These are phyloP conservation scores for Chaetothyriales sp. DNA, from an alignment of 2,329 filamentous ascomycete genomes.

Conservation along the genomic window DNA sequence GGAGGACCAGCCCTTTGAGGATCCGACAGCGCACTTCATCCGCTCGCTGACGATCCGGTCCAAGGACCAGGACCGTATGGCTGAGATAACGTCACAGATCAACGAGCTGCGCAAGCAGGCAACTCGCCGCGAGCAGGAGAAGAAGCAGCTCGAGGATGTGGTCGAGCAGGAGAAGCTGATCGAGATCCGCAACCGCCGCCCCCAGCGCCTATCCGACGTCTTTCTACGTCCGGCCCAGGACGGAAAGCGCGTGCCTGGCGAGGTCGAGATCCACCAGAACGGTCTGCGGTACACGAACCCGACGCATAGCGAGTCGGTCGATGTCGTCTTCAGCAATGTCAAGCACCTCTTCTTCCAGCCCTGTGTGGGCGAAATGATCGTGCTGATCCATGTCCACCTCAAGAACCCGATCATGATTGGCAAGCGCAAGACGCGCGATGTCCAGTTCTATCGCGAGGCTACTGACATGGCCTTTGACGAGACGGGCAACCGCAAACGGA, in stretches of 20 bases:
- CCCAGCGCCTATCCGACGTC: conserved; percentile 78
- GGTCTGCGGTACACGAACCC: conserved; percentile 89
- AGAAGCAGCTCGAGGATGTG: conserved; percentile 99
- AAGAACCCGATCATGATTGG: conserved; percentile 97
- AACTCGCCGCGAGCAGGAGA: conserved; percentile 86
- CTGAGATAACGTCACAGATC: conserved; percentile 82
- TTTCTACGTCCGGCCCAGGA: conserved; percentile 92
- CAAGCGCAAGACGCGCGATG: conserved; percentile 97
- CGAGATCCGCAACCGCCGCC: conserved; percentile 86
- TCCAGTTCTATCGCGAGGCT: conserved; percentile 95
- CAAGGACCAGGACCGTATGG: conserved; percentile 72
- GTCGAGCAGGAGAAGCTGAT: conserved; percentile 96
- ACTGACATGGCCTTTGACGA: conserved; percentile 98
- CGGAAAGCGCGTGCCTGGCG: conserved; percentile 88
- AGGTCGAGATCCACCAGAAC: conserved; percentile 95
- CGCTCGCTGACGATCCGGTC: conserved; percentile 91
- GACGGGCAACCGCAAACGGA: conserved; percentile 92
- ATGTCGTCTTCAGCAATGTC: conserved; percentile 94
- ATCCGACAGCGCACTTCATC: conserved; percentile 88
- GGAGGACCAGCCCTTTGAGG: conserved; percentile 95
- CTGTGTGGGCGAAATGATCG: conserved; percentile 87
- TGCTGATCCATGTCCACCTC: conserved; percentile 93
- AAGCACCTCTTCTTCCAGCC: conserved; percentile 98
- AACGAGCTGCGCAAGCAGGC: conserved; percentile 91
- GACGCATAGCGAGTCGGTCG: conserved; percentile 67